phyloP scores from a whole-genome alignment of 1,284 basidiomycete species.

The Takashimella koratensis region DNA sequence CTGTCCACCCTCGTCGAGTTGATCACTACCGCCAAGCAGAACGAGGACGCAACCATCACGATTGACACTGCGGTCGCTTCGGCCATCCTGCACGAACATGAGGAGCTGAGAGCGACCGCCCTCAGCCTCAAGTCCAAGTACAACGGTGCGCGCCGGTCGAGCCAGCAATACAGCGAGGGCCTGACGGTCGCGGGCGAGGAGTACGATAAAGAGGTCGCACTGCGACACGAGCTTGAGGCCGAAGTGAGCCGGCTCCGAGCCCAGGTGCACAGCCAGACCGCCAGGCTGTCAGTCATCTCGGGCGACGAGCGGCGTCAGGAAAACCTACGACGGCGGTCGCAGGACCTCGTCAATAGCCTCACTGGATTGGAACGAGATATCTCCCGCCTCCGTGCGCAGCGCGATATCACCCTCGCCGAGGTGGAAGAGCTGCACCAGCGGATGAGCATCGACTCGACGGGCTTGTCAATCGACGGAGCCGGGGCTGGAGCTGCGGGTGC shows the following conservation, averaged over 20 bases:
- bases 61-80: conserved; percentile 73
- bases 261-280: conserved; percentile 83
- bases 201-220: conserved; percentile 83
- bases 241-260: conserved; percentile 81
- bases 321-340: conserved; percentile 69
- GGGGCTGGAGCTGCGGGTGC: conserved; percentile 11
- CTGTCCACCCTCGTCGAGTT: conserved; percentile 43
- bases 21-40: conserved; percentile 61
- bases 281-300: conserved; percentile 73
- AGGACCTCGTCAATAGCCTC: conserved; percentile 73
- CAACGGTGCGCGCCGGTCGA: conserved; percentile 78
- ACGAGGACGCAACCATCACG: conserved; percentile 62
- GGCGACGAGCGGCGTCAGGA: conserved; percentile 74
- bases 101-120: conserved; percentile 63
- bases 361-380: conserved; percentile 78
- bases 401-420: conserved; percentile 88
- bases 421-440: conserved; percentile 74
- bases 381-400: conserved; percentile 78
- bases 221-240: conserved; percentile 82
- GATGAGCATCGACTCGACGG: background rate
- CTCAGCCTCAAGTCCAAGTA: conserved; percentile 69
- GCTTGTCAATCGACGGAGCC: background rate
- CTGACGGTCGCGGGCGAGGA: conserved; percentile 87
- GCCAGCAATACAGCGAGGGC: conserved; percentile 87
- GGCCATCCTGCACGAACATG: conserved; percentile 65